phyloP scores from a whole-genome alignment of 2,329 filamentous ascomycete species.

The Trichoderma harzianum region DNA sequence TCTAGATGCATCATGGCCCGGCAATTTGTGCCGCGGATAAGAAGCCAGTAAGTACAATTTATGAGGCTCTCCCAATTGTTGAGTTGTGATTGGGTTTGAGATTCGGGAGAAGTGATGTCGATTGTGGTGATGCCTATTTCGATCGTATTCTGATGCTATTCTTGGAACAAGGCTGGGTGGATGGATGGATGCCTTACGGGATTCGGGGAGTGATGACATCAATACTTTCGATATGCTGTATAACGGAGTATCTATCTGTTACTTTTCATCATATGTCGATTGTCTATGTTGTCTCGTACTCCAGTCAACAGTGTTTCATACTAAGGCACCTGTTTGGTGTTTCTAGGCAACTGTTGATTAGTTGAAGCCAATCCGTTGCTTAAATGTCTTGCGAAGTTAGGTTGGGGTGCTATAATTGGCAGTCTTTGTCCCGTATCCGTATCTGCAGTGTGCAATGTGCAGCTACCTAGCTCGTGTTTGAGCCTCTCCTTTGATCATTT shows the following conservation, averaged over 20 bases:
- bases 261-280: not conserved
- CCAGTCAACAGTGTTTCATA: not conserved
- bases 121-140: not conserved
- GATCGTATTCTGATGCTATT: not conserved
- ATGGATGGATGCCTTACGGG: not conserved
- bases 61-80: not conserved
- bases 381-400: not conserved
- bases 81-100: not conserved
- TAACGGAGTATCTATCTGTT: not conserved
- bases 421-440: not conserved
- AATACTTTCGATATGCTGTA: not conserved
- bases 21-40: not conserved
- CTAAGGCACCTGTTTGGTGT: not conserved
- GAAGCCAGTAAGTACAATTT: not conserved
- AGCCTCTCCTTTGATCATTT: not conserved
- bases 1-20: not conserved
- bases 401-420: not conserved
- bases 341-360: not conserved
- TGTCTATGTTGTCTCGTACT: not conserved
- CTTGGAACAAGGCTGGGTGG: not conserved
- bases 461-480: not conserved
- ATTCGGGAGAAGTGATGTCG: not conserved
- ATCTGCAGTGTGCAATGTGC: not conserved
- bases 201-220: not conserved
- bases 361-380: not conserved